These are phyloP conservation scores for Apostasia shenzhenica DNA, from an alignment of 106 monocot genomes.

Conservation along the genomic window DNA sequence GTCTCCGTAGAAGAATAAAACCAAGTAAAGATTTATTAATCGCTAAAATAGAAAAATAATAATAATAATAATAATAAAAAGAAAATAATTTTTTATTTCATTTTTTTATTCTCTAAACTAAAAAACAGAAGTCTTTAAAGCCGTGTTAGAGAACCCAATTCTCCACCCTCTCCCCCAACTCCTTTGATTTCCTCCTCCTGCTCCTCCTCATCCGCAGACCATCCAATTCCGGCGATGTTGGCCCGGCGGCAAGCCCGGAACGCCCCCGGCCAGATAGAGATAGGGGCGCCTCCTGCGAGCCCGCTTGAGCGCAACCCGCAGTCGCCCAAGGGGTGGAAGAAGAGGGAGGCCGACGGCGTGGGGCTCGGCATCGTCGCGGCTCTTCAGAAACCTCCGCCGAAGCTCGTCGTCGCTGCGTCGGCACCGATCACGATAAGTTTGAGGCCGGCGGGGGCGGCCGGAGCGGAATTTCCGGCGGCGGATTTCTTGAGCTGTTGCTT, in stretches of 20 bases:
- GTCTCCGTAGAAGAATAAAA: constrained; percentile 1
- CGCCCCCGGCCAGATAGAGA: background rate
- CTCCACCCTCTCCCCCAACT: background rate
- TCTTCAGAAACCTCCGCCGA: constrained; percentile 20
- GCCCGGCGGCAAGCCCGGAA: background rate
- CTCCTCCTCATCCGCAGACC: background rate
- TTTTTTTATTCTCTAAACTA: background rate
- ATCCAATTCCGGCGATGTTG: constrained; percentile 4
- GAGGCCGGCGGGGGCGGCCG: background rate
- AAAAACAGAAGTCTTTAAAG: constrained; percentile 1
- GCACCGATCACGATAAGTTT: background rate
- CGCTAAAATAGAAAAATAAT: too few relatives aligned
- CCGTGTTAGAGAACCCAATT: background rate
- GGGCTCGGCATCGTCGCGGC: constrained; percentile 70
- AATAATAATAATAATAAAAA: background rate
- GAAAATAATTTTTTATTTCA: background rate
- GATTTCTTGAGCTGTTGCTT: constrained; percentile 51
- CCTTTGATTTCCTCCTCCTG: too few relatives aligned
- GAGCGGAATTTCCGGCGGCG: constrained; percentile 10
- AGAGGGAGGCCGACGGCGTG: constrained; percentile 59
- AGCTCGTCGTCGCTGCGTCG: background rate
- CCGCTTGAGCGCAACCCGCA: constrained; percentile 49
- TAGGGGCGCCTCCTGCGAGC: constrained; percentile 13
- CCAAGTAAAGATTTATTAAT: background rate
- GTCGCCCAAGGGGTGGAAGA: constrained; percentile 65